Conservation (phyloP, 306 rosid species). For the Oxytropis ochrocephala region DNA sequence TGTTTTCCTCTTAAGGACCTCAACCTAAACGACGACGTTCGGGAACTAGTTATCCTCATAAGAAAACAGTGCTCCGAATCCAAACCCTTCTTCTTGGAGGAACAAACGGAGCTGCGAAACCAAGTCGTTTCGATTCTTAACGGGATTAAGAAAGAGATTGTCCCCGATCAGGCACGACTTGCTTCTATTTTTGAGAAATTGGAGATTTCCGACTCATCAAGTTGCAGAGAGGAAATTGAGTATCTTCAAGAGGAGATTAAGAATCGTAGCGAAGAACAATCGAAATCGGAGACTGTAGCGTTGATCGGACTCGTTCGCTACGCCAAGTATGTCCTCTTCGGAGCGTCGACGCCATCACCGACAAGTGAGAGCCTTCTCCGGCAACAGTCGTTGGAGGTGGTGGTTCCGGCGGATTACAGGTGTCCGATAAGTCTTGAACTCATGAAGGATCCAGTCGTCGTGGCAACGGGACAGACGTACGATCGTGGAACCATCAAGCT, state of each 20-base stretch:
- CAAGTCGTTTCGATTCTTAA: conserved; percentile 48
- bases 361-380: background rate
- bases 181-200: conserved; percentile 42
- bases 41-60: conserved; percentile 48
- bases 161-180: conserved; percentile 41
- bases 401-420: conserved; percentile 58
- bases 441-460: conserved; percentile 81
- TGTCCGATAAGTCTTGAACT: conserved; percentile 80
- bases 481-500: conserved; percentile 62
- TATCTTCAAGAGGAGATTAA: conserved; percentile 64
- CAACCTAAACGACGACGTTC: conserved; percentile 53
- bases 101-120: conserved; percentile 35
- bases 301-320: conserved; percentile 79
- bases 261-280: conserved; percentile 53
- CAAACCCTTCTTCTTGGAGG: conserved; percentile 16
- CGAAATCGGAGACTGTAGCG: conserved; percentile 50
- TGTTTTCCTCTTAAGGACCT: conserved; percentile 51
- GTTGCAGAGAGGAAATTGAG: conserved; percentile 74
- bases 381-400: conserved; percentile 34
- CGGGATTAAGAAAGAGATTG: conserved; percentile 59
- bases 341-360: conserved; percentile 57
- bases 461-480: conserved; percentile 96
- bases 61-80: conserved; percentile 54
- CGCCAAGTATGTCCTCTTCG: conserved; percentile 75
- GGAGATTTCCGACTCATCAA: conserved; percentile 50